phyloP scores from a whole-genome alignment of 2,329 filamentous ascomycete species.

The Teratosphaeria viscida region DNA sequence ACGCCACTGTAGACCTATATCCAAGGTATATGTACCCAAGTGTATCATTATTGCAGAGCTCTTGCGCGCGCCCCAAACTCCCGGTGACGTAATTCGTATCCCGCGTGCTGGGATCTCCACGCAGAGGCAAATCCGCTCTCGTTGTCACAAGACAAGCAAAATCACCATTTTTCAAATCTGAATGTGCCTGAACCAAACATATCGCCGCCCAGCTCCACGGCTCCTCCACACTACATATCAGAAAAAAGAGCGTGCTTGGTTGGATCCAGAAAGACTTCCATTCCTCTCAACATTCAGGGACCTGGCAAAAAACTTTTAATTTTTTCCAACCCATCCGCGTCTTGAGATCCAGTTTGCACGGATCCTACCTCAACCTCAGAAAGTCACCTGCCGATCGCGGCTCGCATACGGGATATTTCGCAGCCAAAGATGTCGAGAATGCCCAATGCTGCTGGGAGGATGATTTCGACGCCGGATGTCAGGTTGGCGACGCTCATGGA shows the following conservation, averaged over 20 bases:
- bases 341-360: not conserved
- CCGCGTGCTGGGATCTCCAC: not conserved
- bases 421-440: constrained; percentile 1
- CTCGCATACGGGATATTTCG: not conserved
- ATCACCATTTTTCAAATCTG: not conserved
- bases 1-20: too few species aligned
- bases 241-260: not conserved
- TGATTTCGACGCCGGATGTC: constrained; percentile 4
- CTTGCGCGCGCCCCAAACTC: not conserved
- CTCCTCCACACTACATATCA: not conserved
- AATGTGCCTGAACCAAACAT: not conserved
- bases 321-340: not conserved
- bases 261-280: not conserved
- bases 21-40: too few species aligned
- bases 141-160: not conserved
- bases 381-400: not conserved
- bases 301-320: not conserved
- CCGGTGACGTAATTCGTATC: not conserved
- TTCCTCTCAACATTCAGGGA: not conserved
- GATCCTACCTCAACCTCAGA: not conserved
- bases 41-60: not conserved
- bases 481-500: constrained; percentile 5
- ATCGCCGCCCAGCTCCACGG: not conserved
- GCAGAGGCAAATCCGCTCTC: not conserved
- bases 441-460: not conserved